These are phyloP conservation scores for Primulina tabacum DNA, from an alignment of 257 asterid genomes.

Conservation along the genomic window DNA sequence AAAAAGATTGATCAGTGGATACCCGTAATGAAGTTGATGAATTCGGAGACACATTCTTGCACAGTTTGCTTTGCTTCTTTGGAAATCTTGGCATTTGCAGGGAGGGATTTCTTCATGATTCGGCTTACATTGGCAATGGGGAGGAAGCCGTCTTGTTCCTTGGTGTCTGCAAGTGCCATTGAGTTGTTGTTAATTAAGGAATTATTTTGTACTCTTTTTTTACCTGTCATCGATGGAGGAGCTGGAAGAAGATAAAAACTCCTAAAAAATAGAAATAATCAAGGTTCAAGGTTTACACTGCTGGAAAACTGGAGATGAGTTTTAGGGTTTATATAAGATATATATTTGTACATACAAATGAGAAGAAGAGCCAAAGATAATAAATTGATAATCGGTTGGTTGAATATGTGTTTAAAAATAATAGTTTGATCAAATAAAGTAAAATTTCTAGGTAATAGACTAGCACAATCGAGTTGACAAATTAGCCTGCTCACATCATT, in stretches of 20 bases:
- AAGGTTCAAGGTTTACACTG: background rate
- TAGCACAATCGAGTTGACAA: background rate
- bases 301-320: slow-evolving; percentile 3
- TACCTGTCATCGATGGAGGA: slow-evolving; percentile 29
- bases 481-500: background rate
- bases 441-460: background rate
- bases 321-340: slow-evolving; percentile 25
- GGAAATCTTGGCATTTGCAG: slow-evolving; percentile 58
- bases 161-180: slow-evolving; percentile 18
- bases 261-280: background rate
- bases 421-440: slow-evolving; percentile 14
- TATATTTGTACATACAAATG: too few species aligned
- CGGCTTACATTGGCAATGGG: slow-evolving; percentile 58
- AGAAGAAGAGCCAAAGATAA: too few species aligned
- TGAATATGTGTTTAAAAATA: slow-evolving; percentile 4
- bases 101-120: slow-evolving; percentile 62
- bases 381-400: background rate
- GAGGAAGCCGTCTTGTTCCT: slow-evolving; percentile 40
- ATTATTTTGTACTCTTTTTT: slow-evolving; percentile 29
- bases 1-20: background rate
- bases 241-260: background rate
- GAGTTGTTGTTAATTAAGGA: background rate
- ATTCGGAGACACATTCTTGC: slow-evolving; percentile 60
- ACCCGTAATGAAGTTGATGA: slow-evolving; percentile 57
- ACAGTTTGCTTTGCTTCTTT: slow-evolving; percentile 58